These are phyloP conservation scores for Wickerhamiella siamensis DNA, from an alignment of 805 yeast species.

Conservation along the genomic window DNA sequence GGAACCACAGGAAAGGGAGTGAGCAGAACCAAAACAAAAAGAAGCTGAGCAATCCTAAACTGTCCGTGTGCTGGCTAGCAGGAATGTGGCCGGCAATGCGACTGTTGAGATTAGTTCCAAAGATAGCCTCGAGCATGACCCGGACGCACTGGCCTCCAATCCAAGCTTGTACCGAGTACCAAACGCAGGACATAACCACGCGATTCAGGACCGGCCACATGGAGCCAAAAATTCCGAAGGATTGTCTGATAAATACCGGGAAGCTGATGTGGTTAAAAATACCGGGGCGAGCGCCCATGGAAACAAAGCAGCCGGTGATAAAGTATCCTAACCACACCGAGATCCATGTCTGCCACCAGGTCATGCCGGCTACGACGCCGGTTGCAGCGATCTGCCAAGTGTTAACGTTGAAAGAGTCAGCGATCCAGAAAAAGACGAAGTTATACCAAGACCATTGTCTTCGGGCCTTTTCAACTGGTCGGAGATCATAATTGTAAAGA, in stretches of 20 bases:
- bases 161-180: constrained; percentile 82
- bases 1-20: constrained; percentile 66
- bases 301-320: constrained; percentile 54
- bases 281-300: constrained; percentile 64
- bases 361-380: constrained; percentile 60
- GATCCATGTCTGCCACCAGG: constrained; percentile 88
- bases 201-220: constrained; percentile 81
- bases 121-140: constrained; percentile 62
- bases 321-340: constrained; percentile 78
- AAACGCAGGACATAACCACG: constrained; percentile 72
- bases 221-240: constrained; percentile 79
- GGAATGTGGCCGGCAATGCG: constrained; percentile 22
- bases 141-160: constrained; percentile 74
- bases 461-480: constrained; percentile 34
- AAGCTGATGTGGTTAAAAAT: constrained; percentile 68
- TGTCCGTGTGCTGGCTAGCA: background rate
- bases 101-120: constrained; percentile 25
- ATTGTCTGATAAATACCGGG: constrained; percentile 67
- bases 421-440: constrained; percentile 69
- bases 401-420: constrained; percentile 79
- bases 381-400: constrained; percentile 89
- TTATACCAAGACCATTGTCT: constrained; percentile 81
- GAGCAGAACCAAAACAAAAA: constrained; percentile 72
- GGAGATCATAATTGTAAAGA: constrained; percentile 58
- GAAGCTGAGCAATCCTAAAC: constrained; percentile 44